Evolutionary conservation across 2,329 filamentous ascomycete species (phyloP).

Genomic region (Alternaria postmessia): DNA sequence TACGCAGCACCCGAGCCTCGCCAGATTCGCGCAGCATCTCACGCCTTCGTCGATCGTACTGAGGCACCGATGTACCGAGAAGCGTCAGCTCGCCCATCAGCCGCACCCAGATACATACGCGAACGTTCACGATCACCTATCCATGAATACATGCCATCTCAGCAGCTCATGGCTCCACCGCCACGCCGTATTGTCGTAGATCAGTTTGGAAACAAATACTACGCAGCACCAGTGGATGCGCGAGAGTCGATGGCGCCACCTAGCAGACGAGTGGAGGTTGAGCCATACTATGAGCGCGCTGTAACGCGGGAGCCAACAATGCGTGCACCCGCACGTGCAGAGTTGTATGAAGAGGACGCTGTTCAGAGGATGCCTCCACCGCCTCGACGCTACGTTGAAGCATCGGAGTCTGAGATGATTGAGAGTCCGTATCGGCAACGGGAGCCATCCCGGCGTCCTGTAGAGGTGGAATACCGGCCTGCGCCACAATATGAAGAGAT

Average conservation of each 20-base stretch:
- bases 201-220: slow-evolving; percentile 82
- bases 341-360: slow-evolving; percentile 55
- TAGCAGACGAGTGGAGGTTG: slow-evolving; percentile 58
- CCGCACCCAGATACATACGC: slow-evolving; percentile 49
- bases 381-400: slow-evolving; percentile 62
- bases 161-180: slow-evolving; percentile 56
- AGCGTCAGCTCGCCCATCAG: slow-evolving; percentile 48
- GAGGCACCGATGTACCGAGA: slow-evolving; percentile 49
- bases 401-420: slow-evolving; percentile 65
- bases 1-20: slow-evolving; percentile 51
- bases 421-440: slow-evolving; percentile 66
- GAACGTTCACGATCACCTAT: slow-evolving; percentile 54
- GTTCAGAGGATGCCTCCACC: slow-evolving; percentile 56
- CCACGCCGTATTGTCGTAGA: slow-evolving; percentile 78
- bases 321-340: slow-evolving; percentile 58
- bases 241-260: slow-evolving; percentile 65
- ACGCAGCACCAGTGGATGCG: slow-evolving; percentile 60
- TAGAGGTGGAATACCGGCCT: slow-evolving; percentile 46
- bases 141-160: slow-evolving; percentile 49
- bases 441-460: slow-evolving; percentile 65
- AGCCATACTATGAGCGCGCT: slow-evolving; percentile 72
- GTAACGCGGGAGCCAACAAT: slow-evolving; percentile 62
- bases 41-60: slow-evolving; percentile 53
- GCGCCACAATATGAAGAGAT: slow-evolving; percentile 48
- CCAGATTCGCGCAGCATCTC: slow-evolving; percentile 52